Conservation (phyloP, 495 filamentous ascomycete species). For the Daldinia concentrica region DNA sequence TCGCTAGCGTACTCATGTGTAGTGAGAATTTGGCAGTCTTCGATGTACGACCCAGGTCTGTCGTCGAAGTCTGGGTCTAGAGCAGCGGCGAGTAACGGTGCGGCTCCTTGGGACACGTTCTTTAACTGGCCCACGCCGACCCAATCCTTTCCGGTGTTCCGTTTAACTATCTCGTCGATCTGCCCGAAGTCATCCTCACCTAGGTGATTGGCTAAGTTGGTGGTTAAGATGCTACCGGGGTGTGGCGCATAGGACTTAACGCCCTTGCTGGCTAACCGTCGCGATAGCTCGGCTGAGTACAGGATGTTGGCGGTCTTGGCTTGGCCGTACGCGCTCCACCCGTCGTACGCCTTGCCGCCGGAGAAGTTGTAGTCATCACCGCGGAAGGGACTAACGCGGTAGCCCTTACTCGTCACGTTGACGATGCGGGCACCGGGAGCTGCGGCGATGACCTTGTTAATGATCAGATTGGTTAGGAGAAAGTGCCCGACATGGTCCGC, state of each 20-base stretch:
- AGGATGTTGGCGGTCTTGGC: slow-evolving; percentile 71
- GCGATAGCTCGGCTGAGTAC: slow-evolving; percentile 59
- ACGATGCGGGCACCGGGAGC: slow-evolving; percentile 48
- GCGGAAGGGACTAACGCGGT: slow-evolving; percentile 53
- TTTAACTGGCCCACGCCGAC: not conserved
- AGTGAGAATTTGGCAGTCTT: slow-evolving; percentile 46
- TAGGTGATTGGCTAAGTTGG: slow-evolving; percentile 43
- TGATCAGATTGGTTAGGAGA: slow-evolving; percentile 64
- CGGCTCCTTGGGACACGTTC: slow-evolving; percentile 11
- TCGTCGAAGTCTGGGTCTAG: slow-evolving; percentile 37
- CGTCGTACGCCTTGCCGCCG: slow-evolving; percentile 50
- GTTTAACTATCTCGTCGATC: slow-evolving; percentile 40
- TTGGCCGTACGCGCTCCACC: slow-evolving; percentile 62
- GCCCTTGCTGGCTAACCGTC: slow-evolving; percentile 47
- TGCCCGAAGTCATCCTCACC: slow-evolving; percentile 26
- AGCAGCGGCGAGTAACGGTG: slow-evolving; percentile 35
- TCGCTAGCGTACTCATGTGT: slow-evolving; percentile 48
- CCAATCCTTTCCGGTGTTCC: slow-evolving; percentile 42
- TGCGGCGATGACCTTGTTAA: slow-evolving; percentile 54
- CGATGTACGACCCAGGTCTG: slow-evolving; percentile 43
- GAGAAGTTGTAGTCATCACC: slow-evolving; percentile 63
- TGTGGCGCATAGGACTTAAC: slow-evolving; percentile 51
- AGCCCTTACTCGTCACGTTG: slow-evolving; percentile 53
- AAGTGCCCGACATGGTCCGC: slow-evolving; percentile 69
- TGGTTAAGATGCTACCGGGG: slow-evolving; percentile 53